Evolutionary conservation across 164 flowering plant species (phyloP).

Genomic region (Magnolia kwangsiensis): DNA sequence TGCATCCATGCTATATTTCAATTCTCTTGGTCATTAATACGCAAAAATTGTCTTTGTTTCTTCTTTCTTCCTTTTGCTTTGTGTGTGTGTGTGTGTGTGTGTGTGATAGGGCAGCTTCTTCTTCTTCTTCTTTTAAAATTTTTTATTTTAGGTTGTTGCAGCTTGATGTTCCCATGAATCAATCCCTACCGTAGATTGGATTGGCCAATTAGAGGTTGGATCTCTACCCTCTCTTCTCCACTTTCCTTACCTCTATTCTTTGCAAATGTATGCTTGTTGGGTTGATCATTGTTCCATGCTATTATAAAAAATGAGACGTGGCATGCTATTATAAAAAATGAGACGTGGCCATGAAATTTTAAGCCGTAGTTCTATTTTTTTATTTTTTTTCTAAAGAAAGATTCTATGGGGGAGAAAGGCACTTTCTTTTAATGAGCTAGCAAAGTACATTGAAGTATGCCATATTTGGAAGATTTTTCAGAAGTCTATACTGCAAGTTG

Average conservation of each 20-base stretch:
- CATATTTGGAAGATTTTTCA: neutral
- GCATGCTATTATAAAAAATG: neutral
- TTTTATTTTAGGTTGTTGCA: neutral
- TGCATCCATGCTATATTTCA: constrained; percentile 4
- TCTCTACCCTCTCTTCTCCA: neutral
- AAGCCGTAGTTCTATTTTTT: neutral
- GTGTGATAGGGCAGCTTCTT: neutral
- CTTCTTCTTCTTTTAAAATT: neutral
- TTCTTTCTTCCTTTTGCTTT: neutral
- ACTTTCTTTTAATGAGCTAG: neutral
- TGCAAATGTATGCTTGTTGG: neutral
- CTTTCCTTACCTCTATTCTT: neutral
- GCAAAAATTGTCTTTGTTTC: neutral
- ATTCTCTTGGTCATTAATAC: constrained; percentile 1
- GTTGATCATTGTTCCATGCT: neutral
- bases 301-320: neutral
- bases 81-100: too few relatives aligned
- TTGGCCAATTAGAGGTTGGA: neutral
- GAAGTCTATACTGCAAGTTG: neutral
- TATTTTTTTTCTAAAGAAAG: neutral
- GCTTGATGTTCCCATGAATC: constrained; percentile 5
- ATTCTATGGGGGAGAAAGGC: neutral
- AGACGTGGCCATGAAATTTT: neutral
- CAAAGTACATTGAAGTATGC: neutral
- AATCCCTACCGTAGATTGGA: neutral